Evolutionary conservation across 225 moss, liverwort and hornwort species (phyloP).

Genomic region (Pseudoscleropodium purum): DNA sequence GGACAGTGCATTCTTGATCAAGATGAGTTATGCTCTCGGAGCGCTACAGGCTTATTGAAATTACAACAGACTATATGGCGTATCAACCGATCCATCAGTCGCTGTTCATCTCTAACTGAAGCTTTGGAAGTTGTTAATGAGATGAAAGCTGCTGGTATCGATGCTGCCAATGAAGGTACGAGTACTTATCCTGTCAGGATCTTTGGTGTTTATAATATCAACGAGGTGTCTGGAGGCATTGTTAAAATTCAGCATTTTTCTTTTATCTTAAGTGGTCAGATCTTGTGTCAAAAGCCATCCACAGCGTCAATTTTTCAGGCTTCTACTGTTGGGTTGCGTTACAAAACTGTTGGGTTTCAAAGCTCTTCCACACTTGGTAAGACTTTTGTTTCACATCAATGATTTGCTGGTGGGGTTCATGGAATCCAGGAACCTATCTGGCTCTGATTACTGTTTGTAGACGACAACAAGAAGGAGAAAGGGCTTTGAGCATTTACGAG

Average conservation of each 20-base stretch:
- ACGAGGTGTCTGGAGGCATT: background rate
- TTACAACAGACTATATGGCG: constrained; percentile 92
- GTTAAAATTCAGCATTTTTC: background rate
- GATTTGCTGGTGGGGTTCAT: background rate
- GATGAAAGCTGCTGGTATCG: constrained; percentile 77
- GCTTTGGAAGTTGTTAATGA: constrained; percentile 74
- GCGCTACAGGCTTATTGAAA: constrained; percentile 72
- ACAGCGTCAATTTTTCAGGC: background rate
- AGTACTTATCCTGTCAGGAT: background rate
- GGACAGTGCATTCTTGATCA: constrained; percentile 80
- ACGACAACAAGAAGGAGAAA: constrained; percentile 78
- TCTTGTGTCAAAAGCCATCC: background rate
- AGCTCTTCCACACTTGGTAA: background rate
- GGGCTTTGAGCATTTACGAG: constrained; percentile 73
- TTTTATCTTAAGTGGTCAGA: background rate
- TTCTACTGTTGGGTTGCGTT: background rate
- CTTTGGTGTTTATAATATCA: background rate
- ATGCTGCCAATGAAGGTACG: constrained; percentile 74
- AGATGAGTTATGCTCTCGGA: constrained; percentile 82
- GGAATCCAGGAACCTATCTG: constrained; percentile 69
- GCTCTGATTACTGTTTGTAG: constrained; percentile 87
- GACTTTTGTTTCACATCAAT: background rate
- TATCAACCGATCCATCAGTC: constrained; percentile 78
- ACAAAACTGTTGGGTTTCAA: background rate
- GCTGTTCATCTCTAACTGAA: constrained; percentile 70